phyloP scores from a whole-genome alignment of 2,329 filamentous ascomycete species.

The Hypoxylon sp. region DNA sequence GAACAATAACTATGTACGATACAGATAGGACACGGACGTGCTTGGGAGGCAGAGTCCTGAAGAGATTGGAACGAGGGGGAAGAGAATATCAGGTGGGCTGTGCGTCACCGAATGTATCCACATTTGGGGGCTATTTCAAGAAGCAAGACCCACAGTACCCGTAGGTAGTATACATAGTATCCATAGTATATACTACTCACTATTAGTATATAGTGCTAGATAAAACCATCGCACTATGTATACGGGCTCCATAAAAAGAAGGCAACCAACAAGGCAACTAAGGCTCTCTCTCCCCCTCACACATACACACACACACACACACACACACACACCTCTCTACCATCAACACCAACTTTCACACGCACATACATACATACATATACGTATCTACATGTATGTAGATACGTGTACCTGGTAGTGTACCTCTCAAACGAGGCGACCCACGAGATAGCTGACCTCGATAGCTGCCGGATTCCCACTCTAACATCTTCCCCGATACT shows the following conservation, averaged over 20 bases:
- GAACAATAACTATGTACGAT: not conserved
- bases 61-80: not conserved
- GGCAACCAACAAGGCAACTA: constrained; percentile 26
- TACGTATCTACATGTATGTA: not conserved
- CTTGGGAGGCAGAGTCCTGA: not conserved
- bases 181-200: not conserved
- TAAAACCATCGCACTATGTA: not conserved
- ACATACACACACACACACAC: not conserved
- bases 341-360: no score
- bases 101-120: constrained; percentile 40
- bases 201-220: constrained; percentile 15
- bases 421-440: constrained; percentile 26
- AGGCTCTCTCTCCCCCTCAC: not conserved
- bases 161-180: not conserved
- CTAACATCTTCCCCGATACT: constrained; percentile 11
- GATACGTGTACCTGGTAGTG: constrained; percentile 1
- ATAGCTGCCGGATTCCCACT: constrained; percentile 11
- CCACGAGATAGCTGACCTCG: constrained; percentile 20
- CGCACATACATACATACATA: not conserved
- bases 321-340: not conserved
- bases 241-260: constrained; percentile 32
- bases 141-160: not conserved
- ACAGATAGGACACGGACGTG: not conserved
- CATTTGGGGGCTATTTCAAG: constrained; percentile 27
- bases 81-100: constrained; percentile 26